A percentile compares a stretch with the other conserved stretches of the same genome.
These are phyloP conservation scores for Escallonia rubra DNA, from an alignment of 129 eudicot genomes.

Conservation along the genomic window DNA sequence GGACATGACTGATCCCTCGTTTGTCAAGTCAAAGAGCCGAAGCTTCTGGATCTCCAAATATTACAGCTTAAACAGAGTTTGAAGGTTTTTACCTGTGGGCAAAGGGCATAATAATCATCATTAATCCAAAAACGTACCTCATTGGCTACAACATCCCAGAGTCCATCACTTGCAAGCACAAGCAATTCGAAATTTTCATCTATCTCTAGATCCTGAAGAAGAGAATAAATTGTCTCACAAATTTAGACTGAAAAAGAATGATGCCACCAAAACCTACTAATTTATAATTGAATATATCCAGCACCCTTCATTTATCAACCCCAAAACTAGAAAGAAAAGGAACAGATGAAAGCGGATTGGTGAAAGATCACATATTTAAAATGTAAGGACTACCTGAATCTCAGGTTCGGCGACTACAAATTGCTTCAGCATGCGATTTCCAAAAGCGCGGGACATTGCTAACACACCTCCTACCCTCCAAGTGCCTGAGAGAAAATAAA, in stretches of 20 bases:
- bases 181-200: conserved; percentile 67
- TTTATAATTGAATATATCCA: neutral
- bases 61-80: no score
- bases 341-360: neutral
- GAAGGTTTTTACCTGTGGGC: neutral
- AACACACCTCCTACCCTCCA: conserved; percentile 97
- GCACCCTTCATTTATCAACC: neutral
- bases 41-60: no score
- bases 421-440: conserved; percentile 88
- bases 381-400: conserved; percentile 54
- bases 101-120: neutral
- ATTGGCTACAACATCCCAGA: conserved; percentile 86
- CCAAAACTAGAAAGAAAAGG: neutral
- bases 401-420: conserved; percentile 88
- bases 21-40: no score
- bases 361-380: neutral
- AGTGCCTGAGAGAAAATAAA: conserved; percentile 49
- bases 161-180: conserved; percentile 90
- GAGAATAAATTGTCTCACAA: neutral
- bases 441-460: conserved; percentile 98
- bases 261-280: neutral
- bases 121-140: conserved; percentile 46
- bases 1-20: no score
- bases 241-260: neutral
- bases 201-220: conserved; percentile 63